Percentiles rank a stretch among this genome's conserved stretches.
phyloP scores from a whole-genome alignment of 495 filamentous ascomycete genomes.

The Lepraria neglecta region DNA sequence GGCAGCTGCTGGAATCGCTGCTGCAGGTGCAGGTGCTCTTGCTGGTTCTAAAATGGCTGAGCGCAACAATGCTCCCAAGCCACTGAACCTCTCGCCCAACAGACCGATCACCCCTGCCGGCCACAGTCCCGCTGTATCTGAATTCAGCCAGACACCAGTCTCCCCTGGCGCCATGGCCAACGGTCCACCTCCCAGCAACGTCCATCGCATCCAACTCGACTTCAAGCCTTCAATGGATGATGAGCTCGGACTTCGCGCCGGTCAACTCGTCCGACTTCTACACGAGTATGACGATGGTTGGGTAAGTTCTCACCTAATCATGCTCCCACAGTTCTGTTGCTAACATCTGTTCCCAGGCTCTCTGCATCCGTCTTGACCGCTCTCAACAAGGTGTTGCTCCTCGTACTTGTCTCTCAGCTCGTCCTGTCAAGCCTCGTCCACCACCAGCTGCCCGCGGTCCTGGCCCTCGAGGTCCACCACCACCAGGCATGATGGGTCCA shows the following conservation, averaged over 20 bases:
- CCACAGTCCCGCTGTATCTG: conserved; percentile 54
- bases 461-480: conserved; percentile 42
- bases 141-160: conserved; percentile 50
- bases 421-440: conserved; percentile 80
- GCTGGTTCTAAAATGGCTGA: conserved; percentile 30
- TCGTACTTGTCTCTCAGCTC: conserved; percentile 85
- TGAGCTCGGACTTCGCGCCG: conserved; percentile 71
- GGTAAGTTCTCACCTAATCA: conserved; percentile 50
- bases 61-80: conserved; percentile 32
- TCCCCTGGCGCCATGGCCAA: conserved; percentile 47
- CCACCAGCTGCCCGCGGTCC: conserved; percentile 42
- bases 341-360: conserved; percentile 49
- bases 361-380: conserved; percentile 85
- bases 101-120: conserved; percentile 27
- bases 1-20: conserved; percentile 29
- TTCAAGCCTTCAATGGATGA: conserved; percentile 91
- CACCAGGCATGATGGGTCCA: conserved; percentile 47
- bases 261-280: conserved; percentile 77
- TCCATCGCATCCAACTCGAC: conserved; percentile 91
- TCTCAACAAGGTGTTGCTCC: conserved; percentile 89
- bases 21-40: conserved; percentile 38
- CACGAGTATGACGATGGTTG: conserved; percentile 99
- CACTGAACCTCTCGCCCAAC: conserved; percentile 26
- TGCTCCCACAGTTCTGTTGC: not conserved
- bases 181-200: conserved; percentile 46